These are phyloP conservation scores for Phytophthora gonapodyides DNA, from an alignment of 352 stramenopile genomes.

Conservation along the genomic window DNA sequence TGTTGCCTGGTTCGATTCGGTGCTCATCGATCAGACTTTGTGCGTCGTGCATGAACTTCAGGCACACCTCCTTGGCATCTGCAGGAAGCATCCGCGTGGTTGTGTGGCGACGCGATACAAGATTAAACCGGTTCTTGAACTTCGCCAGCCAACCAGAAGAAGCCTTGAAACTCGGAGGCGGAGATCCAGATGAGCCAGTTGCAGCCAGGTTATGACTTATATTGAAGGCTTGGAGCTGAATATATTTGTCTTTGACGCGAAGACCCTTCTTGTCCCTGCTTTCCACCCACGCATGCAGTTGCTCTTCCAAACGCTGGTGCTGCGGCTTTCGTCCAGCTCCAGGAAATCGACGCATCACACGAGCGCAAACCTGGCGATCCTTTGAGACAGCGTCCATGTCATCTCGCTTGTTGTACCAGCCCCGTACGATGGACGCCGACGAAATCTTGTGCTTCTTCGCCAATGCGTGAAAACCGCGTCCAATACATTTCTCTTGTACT, in stretches of 20 bases:
- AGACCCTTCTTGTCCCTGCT: slow-evolving; percentile 5
- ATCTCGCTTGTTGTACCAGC: too few relatives aligned
- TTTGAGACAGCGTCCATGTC: too few relatives aligned
- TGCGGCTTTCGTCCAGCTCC: too few relatives aligned
- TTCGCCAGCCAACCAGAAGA: slow-evolving; percentile 4
- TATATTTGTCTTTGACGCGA: slow-evolving; percentile 17
- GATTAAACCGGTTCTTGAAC: slow-evolving; percentile 3
- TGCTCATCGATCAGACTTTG: slow-evolving; percentile 9
- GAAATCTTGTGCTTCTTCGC: too few relatives aligned
- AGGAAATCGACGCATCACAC: too few relatives aligned
- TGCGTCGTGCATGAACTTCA: slow-evolving; percentile 4
- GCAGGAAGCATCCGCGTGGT: slow-evolving; percentile 4
- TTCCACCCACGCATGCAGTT: neutral
- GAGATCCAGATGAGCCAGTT: neutral
- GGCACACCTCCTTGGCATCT: slow-evolving; percentile 2
- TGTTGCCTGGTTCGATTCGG: slow-evolving; percentile 6
- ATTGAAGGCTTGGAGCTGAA: slow-evolving; percentile 5
- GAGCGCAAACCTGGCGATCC: too few relatives aligned
- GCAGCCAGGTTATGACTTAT: neutral
- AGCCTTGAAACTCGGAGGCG: neutral
- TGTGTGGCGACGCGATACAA: slow-evolving; percentile 6
- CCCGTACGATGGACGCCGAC: too few relatives aligned
- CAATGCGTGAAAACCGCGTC: too few relatives aligned
- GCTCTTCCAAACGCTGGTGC: neutral
- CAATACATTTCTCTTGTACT: too few relatives aligned